Evolutionary conservation across 2,329 filamentous ascomycete genomes (phyloP).

Genomic region (Microdochium trichocladiopsis): DNA sequence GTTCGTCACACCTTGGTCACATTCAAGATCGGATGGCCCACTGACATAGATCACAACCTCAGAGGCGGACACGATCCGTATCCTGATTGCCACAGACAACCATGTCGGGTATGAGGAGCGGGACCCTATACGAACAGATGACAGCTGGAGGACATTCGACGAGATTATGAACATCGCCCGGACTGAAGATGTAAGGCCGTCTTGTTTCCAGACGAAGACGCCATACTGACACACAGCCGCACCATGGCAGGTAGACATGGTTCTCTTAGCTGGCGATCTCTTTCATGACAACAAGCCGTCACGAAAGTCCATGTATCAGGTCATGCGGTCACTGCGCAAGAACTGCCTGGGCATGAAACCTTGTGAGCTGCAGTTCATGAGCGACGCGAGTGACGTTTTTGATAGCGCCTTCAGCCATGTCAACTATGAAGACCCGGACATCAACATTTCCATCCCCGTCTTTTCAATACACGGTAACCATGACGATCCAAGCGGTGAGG

Average conservation of each 20-base stretch:
- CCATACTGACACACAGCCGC: conserved; percentile 4
- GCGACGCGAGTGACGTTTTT: conserved; percentile 87
- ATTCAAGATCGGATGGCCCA: background rate
- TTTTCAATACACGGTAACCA: conserved; percentile 99
- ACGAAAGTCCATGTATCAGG: conserved; percentile 91
- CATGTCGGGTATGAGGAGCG: conserved; percentile 96
- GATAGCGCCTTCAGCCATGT: conserved; percentile 85
- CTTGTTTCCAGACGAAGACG: background rate
- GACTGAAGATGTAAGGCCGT: conserved; percentile 59
- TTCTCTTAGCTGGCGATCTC: conserved; percentile 86
- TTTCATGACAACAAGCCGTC: conserved; percentile 99
- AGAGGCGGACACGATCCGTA: conserved; percentile 80
- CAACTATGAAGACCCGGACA: conserved; percentile 96
- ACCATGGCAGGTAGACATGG: conserved; percentile 72
- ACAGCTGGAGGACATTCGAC: conserved; percentile 94
- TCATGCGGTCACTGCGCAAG: conserved; percentile 88
- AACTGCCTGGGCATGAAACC: conserved; percentile 95
- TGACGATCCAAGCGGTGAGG: conserved; percentile 95
- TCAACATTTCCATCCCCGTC: conserved; percentile 93
- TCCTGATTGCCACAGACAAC: conserved; percentile 91
- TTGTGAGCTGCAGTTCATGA: conserved; percentile 89
- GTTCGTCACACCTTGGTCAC: conserved; percentile 7
- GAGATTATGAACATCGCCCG: conserved; percentile 89
- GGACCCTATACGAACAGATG: conserved; percentile 88
- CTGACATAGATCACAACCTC: background rate